Percentiles rank a stretch among this genome's conserved stretches.
phyloP scores from a whole-genome alignment of 108 stramenopile species.

The Pseudonitzschia delicatissima region DNA sequence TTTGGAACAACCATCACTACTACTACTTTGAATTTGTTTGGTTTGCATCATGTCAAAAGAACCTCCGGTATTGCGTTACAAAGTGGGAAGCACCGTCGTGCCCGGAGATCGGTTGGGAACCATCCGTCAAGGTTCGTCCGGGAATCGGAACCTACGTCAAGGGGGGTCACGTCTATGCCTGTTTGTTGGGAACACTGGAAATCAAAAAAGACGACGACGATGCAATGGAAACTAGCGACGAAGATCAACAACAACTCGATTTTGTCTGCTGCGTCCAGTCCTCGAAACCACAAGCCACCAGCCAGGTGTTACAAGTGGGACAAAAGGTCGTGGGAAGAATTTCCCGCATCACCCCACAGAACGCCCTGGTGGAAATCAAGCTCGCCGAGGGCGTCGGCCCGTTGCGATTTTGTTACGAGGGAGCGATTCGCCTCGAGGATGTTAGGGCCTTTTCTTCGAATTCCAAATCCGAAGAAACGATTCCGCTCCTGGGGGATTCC shows the following conservation, averaged over 20 bases:
- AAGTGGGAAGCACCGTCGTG: conserved; percentile 45
- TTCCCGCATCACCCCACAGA: conserved; percentile 50
- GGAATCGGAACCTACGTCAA: conserved; percentile 69
- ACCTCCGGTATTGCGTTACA: conserved; percentile 50
- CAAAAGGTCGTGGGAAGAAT: conserved; percentile 64
- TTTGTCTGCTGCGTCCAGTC: conserved; percentile 17
- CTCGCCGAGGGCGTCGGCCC: conserved; percentile 25
- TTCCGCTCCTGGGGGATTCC: conserved; percentile 53
- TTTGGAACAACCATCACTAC: too few relatives aligned
- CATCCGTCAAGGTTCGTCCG: conserved; percentile 35
- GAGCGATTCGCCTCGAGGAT: conserved; percentile 69
- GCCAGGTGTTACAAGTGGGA: conserved; percentile 45
- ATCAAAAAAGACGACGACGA: neutral
- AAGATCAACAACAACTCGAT: neutral
- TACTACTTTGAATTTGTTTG: too few relatives aligned
- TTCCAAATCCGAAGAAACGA: conserved; percentile 17
- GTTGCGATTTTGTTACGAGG: conserved; percentile 14
- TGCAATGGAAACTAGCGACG: neutral
- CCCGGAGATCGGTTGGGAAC: conserved; percentile 79
- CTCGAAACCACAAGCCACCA: conserved; percentile 9
- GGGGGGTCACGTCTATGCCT: conserved; percentile 63
- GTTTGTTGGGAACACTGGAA: conserved; percentile 43
- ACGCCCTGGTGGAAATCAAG: conserved; percentile 69
- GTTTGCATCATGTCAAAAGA: too few relatives aligned
- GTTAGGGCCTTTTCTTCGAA: conserved; percentile 40